Base-by-base conservation (phyloP, 345 rosid species). In the Gossypium australe region DNA sequence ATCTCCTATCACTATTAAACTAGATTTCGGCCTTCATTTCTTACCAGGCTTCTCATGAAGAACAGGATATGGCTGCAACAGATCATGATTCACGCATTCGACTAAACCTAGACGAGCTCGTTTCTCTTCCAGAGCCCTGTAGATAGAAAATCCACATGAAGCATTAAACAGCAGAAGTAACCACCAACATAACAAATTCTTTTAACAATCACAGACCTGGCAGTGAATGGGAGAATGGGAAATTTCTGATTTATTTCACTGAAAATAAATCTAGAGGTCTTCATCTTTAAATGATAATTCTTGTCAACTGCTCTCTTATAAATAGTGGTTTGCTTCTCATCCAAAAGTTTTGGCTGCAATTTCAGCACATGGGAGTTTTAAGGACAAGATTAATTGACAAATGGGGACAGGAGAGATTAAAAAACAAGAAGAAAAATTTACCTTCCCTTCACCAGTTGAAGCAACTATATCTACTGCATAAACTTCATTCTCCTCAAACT, bases 361-460 rank as follows among this genome's bases (percentile, higher is more conserved):
- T 61, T 57, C 7, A 53, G 51, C 27, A 47, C 17, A 51, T 64
- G 0, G 17, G 52, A 68, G 78, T 24, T 41, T 47, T 59, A n/a
- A 78, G 29, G 9, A 67, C 41, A 20, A 16, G 59, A 55, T 27
- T 17, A 44, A 49, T 11, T 16, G 56, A 25, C 5, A 79, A 17
- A 25, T 47, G 59, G 72, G 7, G 17, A 55, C 41, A 14, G 20
- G 9, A 58, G 11, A 11, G 34, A 29, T 58, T 62, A 29, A 24
- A 44, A 29, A 20, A 78, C 43, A 18, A 52, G 60, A 53, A 61
- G 70, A 20, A 75, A 81, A 4, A 5, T 34, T 80, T 86, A 96
- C 99, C 99, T 96, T 96, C 77, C 99, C 99, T 17, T 96, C 99
- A 67, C 98, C 99, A 0, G 99, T 87, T 81, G 97, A 93, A 34